These are phyloP conservation scores for Dorcoceras hygrometricum DNA, from an alignment of 257 asterid species.

Conservation along the genomic window DNA sequence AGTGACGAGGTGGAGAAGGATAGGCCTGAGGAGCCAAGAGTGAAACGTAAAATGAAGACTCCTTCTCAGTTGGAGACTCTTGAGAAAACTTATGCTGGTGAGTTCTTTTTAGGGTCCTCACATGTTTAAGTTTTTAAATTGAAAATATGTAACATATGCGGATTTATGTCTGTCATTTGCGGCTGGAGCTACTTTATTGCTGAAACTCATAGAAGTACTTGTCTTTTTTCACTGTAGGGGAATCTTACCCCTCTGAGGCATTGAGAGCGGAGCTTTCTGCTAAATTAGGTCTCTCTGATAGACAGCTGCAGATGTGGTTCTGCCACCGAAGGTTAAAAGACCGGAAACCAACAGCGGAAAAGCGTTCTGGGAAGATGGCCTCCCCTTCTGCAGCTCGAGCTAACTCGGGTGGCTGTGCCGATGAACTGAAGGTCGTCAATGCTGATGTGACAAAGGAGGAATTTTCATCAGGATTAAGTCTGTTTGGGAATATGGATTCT, in stretches of 20 bases:
- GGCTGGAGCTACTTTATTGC: neutral
- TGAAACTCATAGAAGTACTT: conserved; percentile 14
- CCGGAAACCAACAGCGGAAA: conserved; percentile 56
- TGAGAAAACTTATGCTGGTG: conserved; percentile 75
- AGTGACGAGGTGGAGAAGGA: conserved; percentile 44
- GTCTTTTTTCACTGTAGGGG: conserved; percentile 43
- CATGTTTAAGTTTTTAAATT: neutral
- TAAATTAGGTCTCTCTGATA: conserved; percentile 72
- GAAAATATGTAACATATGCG: neutral
- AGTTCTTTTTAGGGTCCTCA: conserved; percentile 24
- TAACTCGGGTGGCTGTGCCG: conserved; percentile 38
- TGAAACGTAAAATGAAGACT: conserved; percentile 86
- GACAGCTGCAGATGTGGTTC: conserved; percentile 98
- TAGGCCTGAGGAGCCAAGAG: conserved; percentile 49
- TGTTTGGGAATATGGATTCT: conserved; percentile 35
- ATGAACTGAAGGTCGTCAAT: conserved; percentile 27
- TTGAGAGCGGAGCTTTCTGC: conserved; percentile 73
- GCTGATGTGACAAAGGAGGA: conserved; percentile 46
- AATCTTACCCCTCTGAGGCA: conserved; percentile 76
- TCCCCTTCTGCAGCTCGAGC: conserved; percentile 41
- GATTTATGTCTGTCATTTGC: conserved; percentile 1
- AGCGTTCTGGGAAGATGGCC: conserved; percentile 42
- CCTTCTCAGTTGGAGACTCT: conserved; percentile 81
- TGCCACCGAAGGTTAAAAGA: conserved; percentile 93
- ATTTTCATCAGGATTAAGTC: conserved; percentile 37